Evolutionary conservation across 768 basidiomycete genomes (phyloP).

Genomic region (Lentinula edodes): DNA sequence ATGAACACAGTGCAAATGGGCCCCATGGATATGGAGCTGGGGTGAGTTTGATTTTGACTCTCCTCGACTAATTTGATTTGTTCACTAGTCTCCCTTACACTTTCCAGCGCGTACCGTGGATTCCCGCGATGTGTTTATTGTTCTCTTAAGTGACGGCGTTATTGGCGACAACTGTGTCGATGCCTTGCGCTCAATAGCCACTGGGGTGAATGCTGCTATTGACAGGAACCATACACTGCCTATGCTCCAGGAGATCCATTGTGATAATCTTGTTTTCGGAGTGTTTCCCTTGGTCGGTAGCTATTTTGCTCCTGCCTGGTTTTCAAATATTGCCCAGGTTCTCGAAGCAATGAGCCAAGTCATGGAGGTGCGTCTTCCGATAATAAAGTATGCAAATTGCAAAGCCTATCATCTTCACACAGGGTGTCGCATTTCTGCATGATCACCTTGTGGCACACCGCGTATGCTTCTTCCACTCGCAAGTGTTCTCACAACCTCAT

Average conservation of each 20-base stretch:
- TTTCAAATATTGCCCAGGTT: not conserved
- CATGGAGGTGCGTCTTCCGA: not conserved
- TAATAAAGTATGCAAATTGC: too few species aligned
- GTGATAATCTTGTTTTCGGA: not conserved
- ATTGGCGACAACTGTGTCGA: not conserved
- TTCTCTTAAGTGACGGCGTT: not conserved
- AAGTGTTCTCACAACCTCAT: not conserved
- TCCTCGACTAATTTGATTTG: not conserved
- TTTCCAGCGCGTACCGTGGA: not conserved
- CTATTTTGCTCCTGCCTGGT: not conserved
- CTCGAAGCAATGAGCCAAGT: slow-evolving; percentile 1
- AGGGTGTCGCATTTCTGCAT: slow-evolving; percentile 7
- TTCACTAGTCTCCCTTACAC: not conserved
- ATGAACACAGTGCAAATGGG: not conserved
- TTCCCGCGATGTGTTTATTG: slow-evolving; percentile 1
- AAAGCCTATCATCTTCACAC: too few species aligned
- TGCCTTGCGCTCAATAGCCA: not conserved
- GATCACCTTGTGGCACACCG: slow-evolving; percentile 3
- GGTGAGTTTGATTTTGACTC: not conserved
- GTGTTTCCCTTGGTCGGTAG: slow-evolving; percentile 4
- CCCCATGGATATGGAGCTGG: not conserved
- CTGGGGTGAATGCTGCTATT: not conserved
- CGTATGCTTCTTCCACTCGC: not conserved
- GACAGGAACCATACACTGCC: slow-evolving; percentile 5
- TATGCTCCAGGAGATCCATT: not conserved